phyloP scores from a whole-genome alignment of 1,284 basidiomycete species.

The Irpex lacteus region DNA sequence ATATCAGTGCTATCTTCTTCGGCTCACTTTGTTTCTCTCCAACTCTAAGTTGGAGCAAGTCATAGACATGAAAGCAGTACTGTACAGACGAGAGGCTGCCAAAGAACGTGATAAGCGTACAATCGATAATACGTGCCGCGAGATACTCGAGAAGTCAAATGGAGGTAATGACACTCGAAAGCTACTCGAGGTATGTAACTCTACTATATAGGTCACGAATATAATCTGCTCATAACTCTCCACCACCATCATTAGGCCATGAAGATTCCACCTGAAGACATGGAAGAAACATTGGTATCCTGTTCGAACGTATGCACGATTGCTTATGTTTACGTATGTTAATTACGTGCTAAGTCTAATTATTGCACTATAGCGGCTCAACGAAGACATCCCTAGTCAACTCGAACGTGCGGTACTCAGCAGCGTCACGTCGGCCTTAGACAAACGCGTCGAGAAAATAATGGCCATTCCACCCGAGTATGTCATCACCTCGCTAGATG shows the following conservation, averaged over 20 bases:
- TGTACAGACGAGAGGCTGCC: not conserved
- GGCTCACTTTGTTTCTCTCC: not conserved
- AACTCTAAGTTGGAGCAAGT: not conserved
- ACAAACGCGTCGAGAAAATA: constrained; percentile 3
- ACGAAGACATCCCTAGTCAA: not conserved
- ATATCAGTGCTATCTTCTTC: not conserved
- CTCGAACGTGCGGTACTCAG: constrained; percentile 13
- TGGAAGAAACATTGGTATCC: not conserved
- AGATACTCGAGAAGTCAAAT: not conserved
- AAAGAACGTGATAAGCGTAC: not conserved
- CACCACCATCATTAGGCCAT: not conserved
- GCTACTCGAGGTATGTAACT: not conserved
- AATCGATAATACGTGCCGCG: not conserved
- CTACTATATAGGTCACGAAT: too few species aligned
- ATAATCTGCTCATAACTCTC: not conserved
- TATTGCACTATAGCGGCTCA: not conserved
- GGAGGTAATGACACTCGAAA: not conserved
- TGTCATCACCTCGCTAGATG: constrained; percentile 15
- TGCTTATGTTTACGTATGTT: too few species aligned
- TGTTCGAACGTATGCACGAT: not conserved
- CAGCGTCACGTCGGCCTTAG: constrained; percentile 6
- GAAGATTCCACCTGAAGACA: not conserved
- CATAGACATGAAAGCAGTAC: not conserved
- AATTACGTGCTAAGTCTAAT: not conserved
- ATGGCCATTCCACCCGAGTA: constrained; percentile 5